phyloP scores from a whole-genome alignment of 139 green algal genomes.

The Haematococcus lacustris region DNA sequence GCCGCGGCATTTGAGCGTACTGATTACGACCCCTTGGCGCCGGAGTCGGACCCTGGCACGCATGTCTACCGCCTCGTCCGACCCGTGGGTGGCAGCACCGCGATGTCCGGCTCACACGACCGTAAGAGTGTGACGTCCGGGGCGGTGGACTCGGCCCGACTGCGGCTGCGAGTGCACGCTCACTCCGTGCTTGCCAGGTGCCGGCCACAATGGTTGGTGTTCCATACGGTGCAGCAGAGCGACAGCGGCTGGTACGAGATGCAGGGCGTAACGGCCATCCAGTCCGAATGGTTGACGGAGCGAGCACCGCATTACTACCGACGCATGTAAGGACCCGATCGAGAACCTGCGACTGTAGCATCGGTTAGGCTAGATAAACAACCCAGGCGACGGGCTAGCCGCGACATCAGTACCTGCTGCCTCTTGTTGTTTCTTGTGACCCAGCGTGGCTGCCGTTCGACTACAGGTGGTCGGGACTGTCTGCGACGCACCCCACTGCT shows the following conservation, averaged over 20 bases:
- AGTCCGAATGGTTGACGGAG: constrained; percentile 62
- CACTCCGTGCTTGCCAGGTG: constrained; percentile 28
- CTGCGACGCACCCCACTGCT: too few species aligned
- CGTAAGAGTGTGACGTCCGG: background rate
- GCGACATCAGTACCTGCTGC: too few species aligned
- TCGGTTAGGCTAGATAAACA: too few species aligned
- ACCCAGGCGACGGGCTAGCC: too few species aligned
- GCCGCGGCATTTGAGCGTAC: constrained; percentile 47
- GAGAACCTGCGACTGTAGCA: too few species aligned
- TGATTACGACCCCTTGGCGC: constrained; percentile 34
- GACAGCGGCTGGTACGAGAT: constrained; percentile 61
- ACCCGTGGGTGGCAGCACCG: constrained; percentile 3
- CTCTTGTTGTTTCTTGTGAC: too few species aligned
- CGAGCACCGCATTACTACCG: constrained; percentile 70
- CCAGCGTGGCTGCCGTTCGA: too few species aligned
- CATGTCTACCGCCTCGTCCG: constrained; percentile 58
- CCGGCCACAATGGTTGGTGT: constrained; percentile 20
- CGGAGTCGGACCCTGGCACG: constrained; percentile 29
- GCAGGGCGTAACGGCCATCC: constrained; percentile 60
- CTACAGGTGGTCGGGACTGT: too few species aligned
- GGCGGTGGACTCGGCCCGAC: constrained; percentile 1
- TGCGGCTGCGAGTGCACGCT: constrained; percentile 29
- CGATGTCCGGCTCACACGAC: background rate
- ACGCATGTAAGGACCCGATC: too few species aligned
- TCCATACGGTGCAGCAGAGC: constrained; percentile 45